Percentiles rank a stretch among this genome's conserved stretches.
Evolutionary conservation across 2,329 filamentous ascomycete genomes (phyloP).

Genomic region (Rhexocercosporidium sp.): DNA sequence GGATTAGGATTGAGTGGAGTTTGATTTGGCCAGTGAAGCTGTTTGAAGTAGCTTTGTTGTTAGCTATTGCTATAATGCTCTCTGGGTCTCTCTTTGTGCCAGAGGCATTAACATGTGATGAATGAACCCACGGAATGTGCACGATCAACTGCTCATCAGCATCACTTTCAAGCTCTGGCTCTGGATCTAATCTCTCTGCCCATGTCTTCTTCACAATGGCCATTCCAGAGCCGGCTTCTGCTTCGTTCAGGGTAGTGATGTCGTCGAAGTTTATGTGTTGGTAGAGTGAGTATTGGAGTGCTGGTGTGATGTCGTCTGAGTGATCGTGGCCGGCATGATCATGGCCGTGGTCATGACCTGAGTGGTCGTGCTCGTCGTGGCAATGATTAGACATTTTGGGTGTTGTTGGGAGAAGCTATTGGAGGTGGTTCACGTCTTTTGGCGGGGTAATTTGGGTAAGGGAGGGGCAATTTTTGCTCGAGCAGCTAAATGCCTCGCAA

Average conservation of each 20-base stretch:
- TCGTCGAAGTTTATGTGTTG: constrained; percentile 89
- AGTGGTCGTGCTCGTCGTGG: constrained; percentile 50
- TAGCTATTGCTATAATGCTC: neutral
- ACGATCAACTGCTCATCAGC: constrained; percentile 94
- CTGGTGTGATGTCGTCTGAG: constrained; percentile 89
- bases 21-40: constrained; percentile 95
- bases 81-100: neutral
- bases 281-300: constrained; percentile 89
- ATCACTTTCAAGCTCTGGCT: constrained; percentile 83
- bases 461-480: constrained; percentile 24
- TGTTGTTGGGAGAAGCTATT: neutral
- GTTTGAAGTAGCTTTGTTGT: constrained; percentile 6
- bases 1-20: constrained; percentile 86
- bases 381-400: constrained; percentile 48
- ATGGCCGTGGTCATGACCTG: constrained; percentile 54
- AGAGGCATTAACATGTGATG: neutral
- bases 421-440: constrained; percentile 1
- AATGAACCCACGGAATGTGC: constrained; percentile 75
- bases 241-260: constrained; percentile 86
- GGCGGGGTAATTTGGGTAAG: constrained; percentile 31
- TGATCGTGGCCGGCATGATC: constrained; percentile 86
- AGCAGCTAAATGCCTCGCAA: neutral
- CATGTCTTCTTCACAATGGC: constrained; percentile 89
- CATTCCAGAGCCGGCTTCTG: constrained; percentile 68
- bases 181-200: constrained; percentile 73